Conservation (phyloP, 805 yeast species). For the Candida suzukii region DNA sequence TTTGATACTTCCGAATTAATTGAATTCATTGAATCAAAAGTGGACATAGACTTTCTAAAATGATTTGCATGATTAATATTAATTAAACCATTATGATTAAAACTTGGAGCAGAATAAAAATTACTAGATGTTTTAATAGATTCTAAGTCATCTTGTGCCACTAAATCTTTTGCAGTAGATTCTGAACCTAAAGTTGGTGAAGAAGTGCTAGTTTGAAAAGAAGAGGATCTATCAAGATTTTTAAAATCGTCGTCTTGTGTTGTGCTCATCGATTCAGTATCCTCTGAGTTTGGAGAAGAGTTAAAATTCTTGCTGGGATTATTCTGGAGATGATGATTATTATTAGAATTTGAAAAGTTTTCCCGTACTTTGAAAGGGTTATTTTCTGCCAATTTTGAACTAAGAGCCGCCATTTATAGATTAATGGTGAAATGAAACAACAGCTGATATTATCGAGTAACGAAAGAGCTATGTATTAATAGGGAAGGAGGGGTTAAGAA, state of each 20-base stretch:
- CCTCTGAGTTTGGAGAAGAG: conserved; percentile 20
- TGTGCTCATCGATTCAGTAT: conserved; percentile 25
- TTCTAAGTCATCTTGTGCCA: not conserved
- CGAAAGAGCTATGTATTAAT: too few species aligned
- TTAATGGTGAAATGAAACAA: too few species aligned
- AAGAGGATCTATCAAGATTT: conserved; percentile 25
- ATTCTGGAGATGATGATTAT: too few species aligned
- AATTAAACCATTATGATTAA: conserved; percentile 13
- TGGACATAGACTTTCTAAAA: conserved; percentile 23
- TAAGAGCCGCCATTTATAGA: not conserved
- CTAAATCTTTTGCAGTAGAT: not conserved
- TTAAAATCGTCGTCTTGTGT: conserved; percentile 28
- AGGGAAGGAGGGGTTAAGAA: too few species aligned
- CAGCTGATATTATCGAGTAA: too few species aligned
- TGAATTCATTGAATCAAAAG: conserved; percentile 26
- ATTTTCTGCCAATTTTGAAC: not conserved
- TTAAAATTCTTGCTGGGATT: too few species aligned
- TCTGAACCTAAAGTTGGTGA: conserved; percentile 15
- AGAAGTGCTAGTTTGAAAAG: conserved; percentile 29
- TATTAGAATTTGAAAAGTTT: not conserved
- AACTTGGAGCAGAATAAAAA: conserved; percentile 24
- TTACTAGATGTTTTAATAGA: not conserved
- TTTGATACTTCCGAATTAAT: conserved; percentile 6
- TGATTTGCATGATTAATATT: conserved; percentile 21
- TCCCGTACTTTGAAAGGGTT: conserved; percentile 1